phyloP scores from a whole-genome alignment of 2,329 filamentous ascomycete species.

The Ascochyta lentis region DNA sequence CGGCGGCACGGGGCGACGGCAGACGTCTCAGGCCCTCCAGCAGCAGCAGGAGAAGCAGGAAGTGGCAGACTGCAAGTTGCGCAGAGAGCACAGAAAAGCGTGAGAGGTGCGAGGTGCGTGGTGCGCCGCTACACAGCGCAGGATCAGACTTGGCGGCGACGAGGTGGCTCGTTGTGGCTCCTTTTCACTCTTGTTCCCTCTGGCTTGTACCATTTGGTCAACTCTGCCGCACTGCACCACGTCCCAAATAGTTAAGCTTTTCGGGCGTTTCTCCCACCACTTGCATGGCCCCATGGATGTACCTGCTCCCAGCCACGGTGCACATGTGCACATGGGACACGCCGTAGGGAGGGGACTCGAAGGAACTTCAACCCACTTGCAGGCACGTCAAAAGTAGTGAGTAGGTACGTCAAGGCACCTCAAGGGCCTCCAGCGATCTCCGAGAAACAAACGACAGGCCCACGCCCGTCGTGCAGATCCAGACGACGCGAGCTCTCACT shows the following conservation, averaged over 20 bases:
- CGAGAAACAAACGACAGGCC: background rate
- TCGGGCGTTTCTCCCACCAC: background rate
- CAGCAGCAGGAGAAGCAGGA: constrained; percentile 10
- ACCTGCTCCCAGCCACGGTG: background rate
- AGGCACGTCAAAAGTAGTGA: too few species aligned
- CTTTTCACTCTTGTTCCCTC: too few species aligned
- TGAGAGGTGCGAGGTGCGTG: too few species aligned
- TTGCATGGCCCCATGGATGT: background rate
- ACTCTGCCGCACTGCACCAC: constrained; percentile 1
- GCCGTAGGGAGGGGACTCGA: too few species aligned
- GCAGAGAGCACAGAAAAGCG: background rate
- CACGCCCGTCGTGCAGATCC: too few species aligned
- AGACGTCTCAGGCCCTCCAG: constrained; percentile 11
- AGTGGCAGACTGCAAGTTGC: background rate
- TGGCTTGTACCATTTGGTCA: background rate
- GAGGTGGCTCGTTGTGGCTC: background rate
- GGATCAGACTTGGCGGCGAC: constrained; percentile 8
- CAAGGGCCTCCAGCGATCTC: too few species aligned
- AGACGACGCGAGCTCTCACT: constrained; percentile 7
- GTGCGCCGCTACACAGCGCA: constrained; percentile 12
- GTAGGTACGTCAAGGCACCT: too few species aligned
- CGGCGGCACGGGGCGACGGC: constrained; percentile 17
- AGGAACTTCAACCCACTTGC: too few species aligned
- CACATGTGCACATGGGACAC: too few species aligned
- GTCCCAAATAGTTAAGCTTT: background rate